Base-by-base conservation (phyloP, 805 yeast species). In the Metschnikowia henanensis region DNA sequence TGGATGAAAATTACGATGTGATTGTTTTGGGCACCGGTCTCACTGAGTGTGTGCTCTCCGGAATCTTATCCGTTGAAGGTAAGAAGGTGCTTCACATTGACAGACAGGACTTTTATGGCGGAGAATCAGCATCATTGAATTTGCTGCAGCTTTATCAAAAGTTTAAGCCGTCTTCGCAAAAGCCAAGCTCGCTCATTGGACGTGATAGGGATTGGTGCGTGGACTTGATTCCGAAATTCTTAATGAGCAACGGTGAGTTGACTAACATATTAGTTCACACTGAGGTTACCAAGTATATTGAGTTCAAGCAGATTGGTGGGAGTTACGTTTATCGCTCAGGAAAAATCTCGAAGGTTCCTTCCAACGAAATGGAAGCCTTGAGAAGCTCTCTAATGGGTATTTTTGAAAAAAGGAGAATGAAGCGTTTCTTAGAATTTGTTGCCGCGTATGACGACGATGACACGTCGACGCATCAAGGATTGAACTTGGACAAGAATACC, bases 191-290 rank as follows among this genome's bases (percentile, higher is more conserved):
- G 17, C 76, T 80, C 50, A 78, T 83, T 50, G 98, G 99, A 39
- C 82, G 95, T 59, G 96, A 89, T 60, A 80, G 98, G 52, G 98
- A 94, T 65, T 94, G 98, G 97, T 90, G 95, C 68, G 94, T 94
- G 40, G 99, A 94, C 64, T 76, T 94, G 68, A 89, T 94, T 59
- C 99, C 99, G 34, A 94, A 94, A 70, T 91, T 94, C 57, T 73
- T 94, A 56, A 94, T 94, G 99, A 91, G 97, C 43, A 88, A 90
- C 61, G 99, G 99, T 32, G 99, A 92, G 64, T 79, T 94, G 65
- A 94, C 97, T 51, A 92, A 92, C 64, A 94, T 94, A 55, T 78
- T 94, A 55, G 90, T 88, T 28, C 97, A 92, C 65, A 94, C 99
- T 19, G 92, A 92, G 58, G 99, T 94, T 45, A 92, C 98, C 21